phyloP scores from a whole-genome alignment of 2,329 filamentous ascomycete species.

The Zarea fungicola region DNA sequence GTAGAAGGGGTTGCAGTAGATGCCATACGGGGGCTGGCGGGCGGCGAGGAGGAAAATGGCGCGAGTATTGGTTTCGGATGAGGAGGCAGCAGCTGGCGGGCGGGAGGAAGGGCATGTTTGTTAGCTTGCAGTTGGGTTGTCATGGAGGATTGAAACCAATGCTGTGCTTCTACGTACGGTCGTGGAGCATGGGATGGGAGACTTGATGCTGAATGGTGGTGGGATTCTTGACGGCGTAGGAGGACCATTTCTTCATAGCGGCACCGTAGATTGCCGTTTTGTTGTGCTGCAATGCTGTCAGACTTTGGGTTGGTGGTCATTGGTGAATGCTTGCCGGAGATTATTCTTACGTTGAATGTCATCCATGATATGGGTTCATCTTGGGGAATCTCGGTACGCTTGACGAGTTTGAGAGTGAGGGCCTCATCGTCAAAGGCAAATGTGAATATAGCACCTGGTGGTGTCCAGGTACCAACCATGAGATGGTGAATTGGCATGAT shows the following conservation, averaged over 20 bases:
- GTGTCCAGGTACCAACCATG: slow-evolving; percentile 90
- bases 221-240: slow-evolving; percentile 70
- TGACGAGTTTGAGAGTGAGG: slow-evolving; percentile 67
- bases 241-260: slow-evolving; percentile 91
- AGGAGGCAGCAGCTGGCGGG: slow-evolving; percentile 58
- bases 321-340: neutral
- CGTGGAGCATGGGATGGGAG: slow-evolving; percentile 69
- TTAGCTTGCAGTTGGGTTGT: neutral
- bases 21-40: slow-evolving; percentile 68
- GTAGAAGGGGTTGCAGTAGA: slow-evolving; percentile 91
- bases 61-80: slow-evolving; percentile 70
- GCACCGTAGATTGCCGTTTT: slow-evolving; percentile 84
- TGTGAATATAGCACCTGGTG: slow-evolving; percentile 84
- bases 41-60: slow-evolving; percentile 86
- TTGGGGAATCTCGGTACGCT: slow-evolving; percentile 73
- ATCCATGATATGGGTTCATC: slow-evolving; percentile 93
- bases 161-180: too few species aligned
- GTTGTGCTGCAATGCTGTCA: slow-evolving; percentile 51
- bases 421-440: slow-evolving; percentile 82
- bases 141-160: neutral
- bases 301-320: neutral
- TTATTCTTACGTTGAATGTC: slow-evolving; percentile 70
- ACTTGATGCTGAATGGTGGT: slow-evolving; percentile 69
- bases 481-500: slow-evolving; percentile 75
- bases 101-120: neutral